Evolutionary conservation across 495 filamentous ascomycete species (phyloP), one percentile per base, ranked within the genome.

Genomic region (Staphylotrichum longicolle): DNA sequence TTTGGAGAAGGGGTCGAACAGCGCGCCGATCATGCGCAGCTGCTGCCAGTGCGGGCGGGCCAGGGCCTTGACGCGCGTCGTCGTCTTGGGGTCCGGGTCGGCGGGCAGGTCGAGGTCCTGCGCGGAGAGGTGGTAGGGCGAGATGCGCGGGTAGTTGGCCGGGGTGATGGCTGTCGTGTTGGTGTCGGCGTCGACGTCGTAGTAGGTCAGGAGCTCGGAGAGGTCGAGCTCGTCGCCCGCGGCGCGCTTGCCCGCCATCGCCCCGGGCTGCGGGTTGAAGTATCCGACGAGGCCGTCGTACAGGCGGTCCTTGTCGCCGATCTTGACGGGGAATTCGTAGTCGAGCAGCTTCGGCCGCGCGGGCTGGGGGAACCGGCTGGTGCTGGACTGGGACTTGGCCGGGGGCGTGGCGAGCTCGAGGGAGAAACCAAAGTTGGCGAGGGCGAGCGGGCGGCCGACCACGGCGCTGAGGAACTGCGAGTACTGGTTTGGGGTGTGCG

Each of bases 1-100:
- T 4, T 76, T 66, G 0, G 64, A 67, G 63, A 77, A 85, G 0
- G 82, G 82, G 57, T 84, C 80, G 0, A 83, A 56, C 7, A 84
- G 55, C 8, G 63, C 62, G 9, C 74, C 75, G 51, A 75, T 1
- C 20, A 27, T 27, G 20, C 20, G 20, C 20, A 27, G 20, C 20
- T 27, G 20, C 20, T 27, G 20, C 20, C 20, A 27, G 20, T 27
- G 20, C 20, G 20, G 20, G 20, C 20, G 20, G 20, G 20, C 20
- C 20, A 27, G 20, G 20, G 20, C 20, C 20, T 27, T 27, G 20
- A 27, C 20, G 20, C 20, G 20, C 20, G 20, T 27, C 20, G 0
- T 27, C 20, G 20, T 27, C 20, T 27, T 27, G 20, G 20, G 20
- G 20, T 27, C 20, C 20, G 20, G 20, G 20, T 27, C 20, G 20